These are phyloP conservation scores for Annona cherimola DNA, from an alignment of 164 flowering plant genomes.

Conservation along the genomic window DNA sequence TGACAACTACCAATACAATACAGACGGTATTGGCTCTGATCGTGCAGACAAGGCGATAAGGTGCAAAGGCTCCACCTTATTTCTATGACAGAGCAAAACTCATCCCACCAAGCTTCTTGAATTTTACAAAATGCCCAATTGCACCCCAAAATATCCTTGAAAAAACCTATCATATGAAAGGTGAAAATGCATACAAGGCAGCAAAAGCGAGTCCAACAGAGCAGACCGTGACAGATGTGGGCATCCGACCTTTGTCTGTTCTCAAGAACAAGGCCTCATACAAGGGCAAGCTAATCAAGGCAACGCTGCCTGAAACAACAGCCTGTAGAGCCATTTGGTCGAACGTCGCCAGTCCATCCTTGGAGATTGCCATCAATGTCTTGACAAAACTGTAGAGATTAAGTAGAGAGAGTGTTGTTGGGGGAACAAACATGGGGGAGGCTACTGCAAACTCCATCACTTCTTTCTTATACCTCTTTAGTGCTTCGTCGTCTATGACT, in stretches of 20 bases:
- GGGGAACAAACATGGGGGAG: slow-evolving; percentile 31
- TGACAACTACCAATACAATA: no score
- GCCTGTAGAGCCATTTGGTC: slow-evolving; percentile 20
- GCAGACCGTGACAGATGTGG: slow-evolving; percentile 15
- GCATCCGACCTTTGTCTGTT: slow-evolving; percentile 29
- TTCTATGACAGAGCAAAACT: no score
- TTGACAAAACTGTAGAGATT: slow-evolving; percentile 19
- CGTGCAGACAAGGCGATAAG: no score
- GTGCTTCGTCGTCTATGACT: slow-evolving; percentile 30
- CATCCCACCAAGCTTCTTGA: no score
- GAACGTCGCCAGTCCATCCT: slow-evolving; percentile 1
- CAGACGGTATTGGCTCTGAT: no score
- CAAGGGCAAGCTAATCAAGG: slow-evolving; percentile 20
- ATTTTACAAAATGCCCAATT: no score
- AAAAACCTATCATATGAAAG: slow-evolving; percentile 8
- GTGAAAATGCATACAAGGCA: slow-evolving; percentile 12
- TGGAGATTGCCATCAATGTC: background rate
- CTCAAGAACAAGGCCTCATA: slow-evolving; percentile 26
- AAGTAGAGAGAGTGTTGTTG: slow-evolving; percentile 33
- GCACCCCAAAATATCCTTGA: no score
- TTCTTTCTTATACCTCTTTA: slow-evolving; percentile 44
- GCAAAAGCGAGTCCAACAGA: slow-evolving; percentile 9
- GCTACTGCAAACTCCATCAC: slow-evolving; percentile 41
- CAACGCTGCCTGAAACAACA: slow-evolving; percentile 20
- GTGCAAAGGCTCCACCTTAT: no score